Conservation (phyloP, 2,329 filamentous ascomycete genomes). For the Cyphellophora attinorum region DNA sequence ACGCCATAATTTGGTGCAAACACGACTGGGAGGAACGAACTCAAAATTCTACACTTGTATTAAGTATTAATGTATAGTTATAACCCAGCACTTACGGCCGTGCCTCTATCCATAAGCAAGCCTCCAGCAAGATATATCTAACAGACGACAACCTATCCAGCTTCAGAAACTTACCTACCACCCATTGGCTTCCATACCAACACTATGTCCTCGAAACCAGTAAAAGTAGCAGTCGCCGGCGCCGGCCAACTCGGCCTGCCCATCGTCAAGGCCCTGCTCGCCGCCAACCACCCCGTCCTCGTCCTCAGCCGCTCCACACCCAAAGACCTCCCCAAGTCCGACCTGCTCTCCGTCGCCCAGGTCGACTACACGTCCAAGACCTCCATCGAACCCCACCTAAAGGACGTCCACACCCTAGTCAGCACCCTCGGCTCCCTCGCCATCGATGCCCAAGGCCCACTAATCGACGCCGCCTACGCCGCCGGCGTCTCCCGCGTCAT, state of each 20-base stretch:
- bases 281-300: slow-evolving; percentile 9
- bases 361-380: slow-evolving; percentile 23
- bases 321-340: slow-evolving; percentile 7
- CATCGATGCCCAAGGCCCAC: slow-evolving; percentile 8
- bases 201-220: slow-evolving; percentile 1
- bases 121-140: too few relatives aligned
- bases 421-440: slow-evolving; percentile 7
- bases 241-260: slow-evolving; percentile 14
- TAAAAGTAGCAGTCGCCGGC: slow-evolving; percentile 17
- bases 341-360: slow-evolving; percentile 11
- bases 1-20: too few relatives aligned
- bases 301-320: slow-evolving; percentile 13
- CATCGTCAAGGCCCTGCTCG: slow-evolving; percentile 10
- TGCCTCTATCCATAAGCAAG: too few relatives aligned
- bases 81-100: too few relatives aligned
- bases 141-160: too few relatives aligned
- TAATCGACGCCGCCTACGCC: slow-evolving; percentile 23
- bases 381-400: slow-evolving; percentile 19
- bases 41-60: too few relatives aligned
- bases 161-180: too few relatives aligned
- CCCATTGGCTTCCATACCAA: too few relatives aligned
- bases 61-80: too few relatives aligned
- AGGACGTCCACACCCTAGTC: slow-evolving; percentile 23
- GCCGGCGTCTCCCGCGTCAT: slow-evolving; percentile 23
- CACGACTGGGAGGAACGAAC: too few relatives aligned